These are phyloP conservation scores for Geotrichum histeridarum DNA, from an alignment of 1,139 yeast species.

Conservation along the genomic window DNA sequence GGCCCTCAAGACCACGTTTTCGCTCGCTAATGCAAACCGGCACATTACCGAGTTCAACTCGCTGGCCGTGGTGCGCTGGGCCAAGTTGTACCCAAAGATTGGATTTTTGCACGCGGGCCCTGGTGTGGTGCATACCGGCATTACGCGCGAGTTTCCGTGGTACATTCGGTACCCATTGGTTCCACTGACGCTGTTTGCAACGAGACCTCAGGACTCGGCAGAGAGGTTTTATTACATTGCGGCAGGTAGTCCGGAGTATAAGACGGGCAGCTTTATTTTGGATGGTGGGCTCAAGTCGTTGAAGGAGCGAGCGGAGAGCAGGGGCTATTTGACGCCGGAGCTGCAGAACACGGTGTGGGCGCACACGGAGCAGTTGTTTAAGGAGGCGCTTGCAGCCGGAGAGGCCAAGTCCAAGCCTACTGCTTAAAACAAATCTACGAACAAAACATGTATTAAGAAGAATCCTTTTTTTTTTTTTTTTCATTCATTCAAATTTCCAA, in stretches of 20 bases:
- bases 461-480: no score
- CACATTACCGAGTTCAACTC: conserved; percentile 26
- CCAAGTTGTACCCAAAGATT: conserved; percentile 28
- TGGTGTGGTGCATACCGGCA: conserved; percentile 31
- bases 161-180: conserved; percentile 21
- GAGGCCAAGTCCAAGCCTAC: neutral
- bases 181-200: conserved; percentile 15
- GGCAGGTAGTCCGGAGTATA: conserved; percentile 24
- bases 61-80: conserved; percentile 28
- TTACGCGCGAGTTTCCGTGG: conserved; percentile 29
- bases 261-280: conserved; percentile 26
- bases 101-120: conserved; percentile 32
- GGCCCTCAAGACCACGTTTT: conserved; percentile 26
- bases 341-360: conserved; percentile 31
- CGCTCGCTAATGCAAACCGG: conserved; percentile 16
- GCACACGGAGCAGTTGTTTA: conserved; percentile 27
- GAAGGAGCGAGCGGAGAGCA: conserved; percentile 20
- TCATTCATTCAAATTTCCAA: no score
- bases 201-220: conserved; percentile 25
- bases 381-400: conserved; percentile 1
- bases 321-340: conserved; percentile 26
- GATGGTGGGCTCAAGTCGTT: conserved; percentile 22
- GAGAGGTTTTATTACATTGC: conserved; percentile 28
- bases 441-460: no score
- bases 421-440: neutral